Base-by-base conservation (phyloP, 192 early-diverging fungal species). In the Backusella sp. region DNA sequence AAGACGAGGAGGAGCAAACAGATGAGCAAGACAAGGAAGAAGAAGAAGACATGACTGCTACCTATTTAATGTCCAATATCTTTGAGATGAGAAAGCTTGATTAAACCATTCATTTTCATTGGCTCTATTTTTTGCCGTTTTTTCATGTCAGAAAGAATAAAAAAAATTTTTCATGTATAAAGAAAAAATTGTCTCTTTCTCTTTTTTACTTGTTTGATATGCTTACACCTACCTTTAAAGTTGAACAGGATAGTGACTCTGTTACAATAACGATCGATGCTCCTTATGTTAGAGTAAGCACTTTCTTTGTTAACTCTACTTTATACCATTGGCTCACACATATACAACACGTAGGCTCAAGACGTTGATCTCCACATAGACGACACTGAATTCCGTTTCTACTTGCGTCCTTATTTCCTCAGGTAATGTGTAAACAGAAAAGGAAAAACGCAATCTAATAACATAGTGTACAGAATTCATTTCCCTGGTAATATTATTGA, bases 351-450 rank as follows among this genome's bases (percentile, higher is more conserved):
- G 3, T 82, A 96, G 90, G 90, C 94, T 7, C 90, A 94, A 76
- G 88, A 97, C 6, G 88, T 99, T 11, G 96, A 99, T 78, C 86
- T 97, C 70, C 88, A 92, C 80, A 90, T 97, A 49, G 87, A 96
- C 17, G 94, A 86, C 9, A 86, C 79, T 66, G 93, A 95, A 70
- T 94, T 99, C 85, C 92, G 90, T 76, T 98, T 99, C 75, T 92
- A 90, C 78, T 86, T 94, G 59, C 87, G 88, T 42, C 98, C 97
- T 1, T 99, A 99, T 85, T 99, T 96, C 77, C 86, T 98, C 19
- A 86, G 96, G 90, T 93, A 73, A 12, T 7, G 21, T 66, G 19
- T 15, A 6, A 65, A 41, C 59, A 68, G 5, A 68, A 49, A 30
- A 26, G 44, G 37, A 12, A 56, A 56, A 1, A 41, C n/a, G 12